phyloP scores from a whole-genome alignment of 2,329 filamentous ascomycete genomes.

The Penicillium sp. region DNA sequence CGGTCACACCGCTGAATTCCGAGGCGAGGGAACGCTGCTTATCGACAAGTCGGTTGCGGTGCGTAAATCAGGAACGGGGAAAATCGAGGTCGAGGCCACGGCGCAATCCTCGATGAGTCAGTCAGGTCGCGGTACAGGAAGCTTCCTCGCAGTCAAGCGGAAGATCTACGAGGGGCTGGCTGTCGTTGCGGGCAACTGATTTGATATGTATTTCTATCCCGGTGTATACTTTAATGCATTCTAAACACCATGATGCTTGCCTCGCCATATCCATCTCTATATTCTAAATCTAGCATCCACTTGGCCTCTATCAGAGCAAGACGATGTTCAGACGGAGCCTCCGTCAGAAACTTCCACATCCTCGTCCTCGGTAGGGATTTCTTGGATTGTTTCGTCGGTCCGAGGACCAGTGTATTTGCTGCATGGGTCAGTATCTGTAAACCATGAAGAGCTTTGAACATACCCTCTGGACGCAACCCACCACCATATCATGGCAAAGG shows the following conservation, averaged over 20 bases:
- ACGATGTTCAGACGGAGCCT: constrained; percentile 3
- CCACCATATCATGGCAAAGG: constrained; percentile 55
- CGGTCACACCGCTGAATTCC: constrained; percentile 87
- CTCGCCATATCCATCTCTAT: not conserved
- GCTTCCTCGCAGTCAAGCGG: constrained; percentile 83
- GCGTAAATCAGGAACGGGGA: constrained; percentile 81
- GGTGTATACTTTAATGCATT: constrained; percentile 13
- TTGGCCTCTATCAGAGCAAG: too few relatives aligned
- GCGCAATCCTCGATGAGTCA: constrained; percentile 54
- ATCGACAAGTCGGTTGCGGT: constrained; percentile 88
- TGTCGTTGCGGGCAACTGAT: constrained; percentile 74
- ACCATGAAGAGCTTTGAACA: constrained; percentile 18
- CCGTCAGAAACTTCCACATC: constrained; percentile 21
- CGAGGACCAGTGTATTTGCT: constrained; percentile 62
- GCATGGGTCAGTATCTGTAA: not conserved
- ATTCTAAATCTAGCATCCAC: not conserved
- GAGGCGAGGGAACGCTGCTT: constrained; percentile 87
- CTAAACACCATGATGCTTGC: too few relatives aligned
- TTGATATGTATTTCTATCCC: constrained; percentile 18
- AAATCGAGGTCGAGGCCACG: constrained; percentile 82
- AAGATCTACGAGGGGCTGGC: constrained; percentile 94
- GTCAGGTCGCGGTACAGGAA: constrained; percentile 57
- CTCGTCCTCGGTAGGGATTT: constrained; percentile 36
- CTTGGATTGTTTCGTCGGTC: constrained; percentile 53
- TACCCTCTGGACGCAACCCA: constrained; percentile 43